Conservation (phyloP, 306 rosid genomes). For the Biancaea sappan region DNA sequence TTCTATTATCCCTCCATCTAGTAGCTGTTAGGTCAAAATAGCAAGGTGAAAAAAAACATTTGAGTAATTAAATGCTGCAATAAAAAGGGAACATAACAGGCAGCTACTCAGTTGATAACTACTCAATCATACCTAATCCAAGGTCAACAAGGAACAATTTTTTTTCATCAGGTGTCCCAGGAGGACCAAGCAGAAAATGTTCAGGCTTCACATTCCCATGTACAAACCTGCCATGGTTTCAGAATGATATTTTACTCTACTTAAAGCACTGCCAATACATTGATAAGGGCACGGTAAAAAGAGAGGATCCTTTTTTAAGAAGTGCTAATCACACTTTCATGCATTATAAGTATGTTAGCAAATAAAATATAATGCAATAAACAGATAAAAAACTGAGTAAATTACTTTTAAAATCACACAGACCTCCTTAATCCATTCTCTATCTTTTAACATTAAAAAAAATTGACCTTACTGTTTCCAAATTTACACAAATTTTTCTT, state of each 20-base stretch:
- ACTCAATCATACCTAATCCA: constrained; percentile 75
- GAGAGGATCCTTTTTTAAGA: not conserved
- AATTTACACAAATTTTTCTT: not conserved
- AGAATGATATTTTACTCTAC: constrained; percentile 19
- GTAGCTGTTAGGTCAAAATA: constrained; percentile 59
- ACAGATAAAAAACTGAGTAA: not conserved
- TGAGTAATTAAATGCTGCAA: not conserved
- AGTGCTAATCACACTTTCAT: not conserved
- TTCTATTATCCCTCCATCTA: constrained; percentile 65
- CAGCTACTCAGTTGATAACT: constrained; percentile 7
- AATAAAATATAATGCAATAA: not conserved
- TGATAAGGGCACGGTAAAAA: not conserved
- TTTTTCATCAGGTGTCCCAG: constrained; percentile 87
- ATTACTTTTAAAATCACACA: not conserved
- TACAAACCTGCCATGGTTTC: constrained; percentile 63
- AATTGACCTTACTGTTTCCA: not conserved
- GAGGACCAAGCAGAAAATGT: constrained; percentile 88
- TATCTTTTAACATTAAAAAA: not conserved
- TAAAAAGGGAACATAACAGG: not conserved
- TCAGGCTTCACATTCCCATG: constrained; percentile 97
- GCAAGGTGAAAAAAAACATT: constrained; percentile 16
- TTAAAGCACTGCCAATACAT: constrained; percentile 18
- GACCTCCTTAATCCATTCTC: not conserved
- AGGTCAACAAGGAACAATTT: constrained; percentile 85
- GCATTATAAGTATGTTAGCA: not conserved